Evolutionary conservation across 495 filamentous ascomycete genomes (phyloP).

Genomic region (Penicillium bialowiezense): DNA sequence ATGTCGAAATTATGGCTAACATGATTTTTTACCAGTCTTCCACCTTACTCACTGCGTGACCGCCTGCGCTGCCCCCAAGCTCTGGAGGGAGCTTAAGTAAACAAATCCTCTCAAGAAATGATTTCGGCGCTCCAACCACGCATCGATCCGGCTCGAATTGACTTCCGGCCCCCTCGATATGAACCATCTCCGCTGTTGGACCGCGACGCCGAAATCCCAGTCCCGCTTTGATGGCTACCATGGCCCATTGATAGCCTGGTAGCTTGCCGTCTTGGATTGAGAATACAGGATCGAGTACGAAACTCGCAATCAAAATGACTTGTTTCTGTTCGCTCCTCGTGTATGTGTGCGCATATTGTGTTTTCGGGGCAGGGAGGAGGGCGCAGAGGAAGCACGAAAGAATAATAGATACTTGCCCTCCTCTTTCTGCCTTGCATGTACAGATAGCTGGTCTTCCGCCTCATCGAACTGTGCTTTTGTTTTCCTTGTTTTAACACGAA

Average conservation of each 20-base stretch:
- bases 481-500: constrained; percentile 32
- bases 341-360: constrained; percentile 31
- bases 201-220: constrained; percentile 11
- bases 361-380: constrained; percentile 24
- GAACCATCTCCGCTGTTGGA: constrained; percentile 2
- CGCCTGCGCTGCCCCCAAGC: constrained; percentile 90
- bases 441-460: constrained; percentile 49
- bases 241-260: constrained; percentile 4
- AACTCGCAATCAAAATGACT: background rate
- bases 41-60: constrained; percentile 93
- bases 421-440: constrained; percentile 44
- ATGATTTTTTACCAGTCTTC: constrained; percentile 74
- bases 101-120: constrained; percentile 21
- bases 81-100: constrained; percentile 89
- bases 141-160: constrained; percentile 8
- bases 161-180: constrained; percentile 3
- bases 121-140: constrained; percentile 8
- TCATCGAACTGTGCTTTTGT: constrained; percentile 42
- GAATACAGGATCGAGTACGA: constrained; percentile 16
- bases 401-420: constrained; percentile 25
- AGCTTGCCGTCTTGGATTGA: constrained; percentile 28
- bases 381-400: constrained; percentile 18
- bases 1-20: constrained; percentile 6
- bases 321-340: constrained; percentile 9
- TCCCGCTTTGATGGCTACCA: constrained; percentile 24